Evolutionary conservation across 495 filamentous ascomycete species (phyloP).

Genomic region (Trichoderma parareesei): DNA sequence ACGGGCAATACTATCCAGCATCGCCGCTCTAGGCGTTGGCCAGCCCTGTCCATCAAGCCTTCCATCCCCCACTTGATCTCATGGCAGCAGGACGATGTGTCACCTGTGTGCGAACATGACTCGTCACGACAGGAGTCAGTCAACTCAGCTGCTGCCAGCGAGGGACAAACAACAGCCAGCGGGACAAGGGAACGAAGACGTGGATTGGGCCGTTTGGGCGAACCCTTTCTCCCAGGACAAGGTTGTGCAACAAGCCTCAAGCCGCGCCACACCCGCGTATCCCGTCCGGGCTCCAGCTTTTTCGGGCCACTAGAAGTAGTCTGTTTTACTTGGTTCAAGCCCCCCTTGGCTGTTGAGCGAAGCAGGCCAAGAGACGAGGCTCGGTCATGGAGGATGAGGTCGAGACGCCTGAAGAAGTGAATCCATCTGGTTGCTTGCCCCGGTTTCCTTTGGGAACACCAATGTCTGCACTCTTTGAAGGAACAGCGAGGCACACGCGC

Average conservation of each 20-base stretch:
- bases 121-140: neutral
- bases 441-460: neutral
- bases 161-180: neutral
- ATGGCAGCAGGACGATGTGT: neutral
- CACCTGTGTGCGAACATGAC: neutral
- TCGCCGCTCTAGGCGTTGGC: neutral
- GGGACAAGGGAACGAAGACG: neutral
- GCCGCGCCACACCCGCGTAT: neutral
- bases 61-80: constrained; percentile 4
- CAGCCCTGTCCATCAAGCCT: neutral
- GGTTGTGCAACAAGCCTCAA: neutral
- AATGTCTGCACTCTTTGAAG: too few species aligned
- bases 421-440: neutral
- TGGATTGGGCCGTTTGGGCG: neutral
- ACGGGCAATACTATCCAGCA: neutral
- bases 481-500: too few species aligned
- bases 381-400: neutral
- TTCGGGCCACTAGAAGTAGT: neutral
- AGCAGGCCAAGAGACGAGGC: neutral
- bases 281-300: neutral
- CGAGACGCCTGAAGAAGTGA: neutral
- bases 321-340: too few species aligned
- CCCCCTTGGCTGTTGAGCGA: neutral
- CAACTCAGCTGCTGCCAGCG: neutral
- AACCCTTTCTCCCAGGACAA: neutral